Evolutionary conservation across 2,329 filamentous ascomycete species (phyloP).

Genomic region (Pseudogymnoascus sp.): DNA sequence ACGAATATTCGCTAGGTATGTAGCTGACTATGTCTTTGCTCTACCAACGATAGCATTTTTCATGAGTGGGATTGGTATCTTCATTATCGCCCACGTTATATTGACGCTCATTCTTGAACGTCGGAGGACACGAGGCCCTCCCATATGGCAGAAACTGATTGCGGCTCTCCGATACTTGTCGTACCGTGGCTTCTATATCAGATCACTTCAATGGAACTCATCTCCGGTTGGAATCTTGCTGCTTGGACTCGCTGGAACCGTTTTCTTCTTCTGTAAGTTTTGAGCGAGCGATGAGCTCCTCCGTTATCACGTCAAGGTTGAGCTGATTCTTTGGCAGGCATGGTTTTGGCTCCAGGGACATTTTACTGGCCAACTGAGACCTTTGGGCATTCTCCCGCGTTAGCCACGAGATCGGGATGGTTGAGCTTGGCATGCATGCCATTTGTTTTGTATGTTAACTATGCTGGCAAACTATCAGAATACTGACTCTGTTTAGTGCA

Average conservation of each 20-base stretch:
- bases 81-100: constrained; percentile 33
- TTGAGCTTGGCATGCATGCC: constrained; percentile 57
- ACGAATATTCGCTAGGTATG: constrained; percentile 35
- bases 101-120: background rate
- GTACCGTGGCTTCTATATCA: constrained; percentile 34
- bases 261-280: constrained; percentile 40
- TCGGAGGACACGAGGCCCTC: constrained; percentile 12
- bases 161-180: constrained; percentile 35
- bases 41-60: constrained; percentile 48
- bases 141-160: constrained; percentile 28
- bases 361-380: constrained; percentile 47
- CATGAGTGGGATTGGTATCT: constrained; percentile 40
- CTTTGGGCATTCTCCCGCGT: constrained; percentile 49
- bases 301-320: background rate
- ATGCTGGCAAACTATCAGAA: background rate
- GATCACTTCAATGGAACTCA: constrained; percentile 34
- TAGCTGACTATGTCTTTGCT: constrained; percentile 47
- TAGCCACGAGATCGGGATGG: constrained; percentile 59
- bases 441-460: constrained; percentile 43
- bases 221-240: constrained; percentile 39
- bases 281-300: background rate
- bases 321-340: constrained; percentile 27
- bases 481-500: constrained; percentile 16
- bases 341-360: constrained; percentile 42
- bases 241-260: constrained; percentile 33